Conservation (phyloP, 202 grass and related monocot species). For the Setaria viridis region DNA sequence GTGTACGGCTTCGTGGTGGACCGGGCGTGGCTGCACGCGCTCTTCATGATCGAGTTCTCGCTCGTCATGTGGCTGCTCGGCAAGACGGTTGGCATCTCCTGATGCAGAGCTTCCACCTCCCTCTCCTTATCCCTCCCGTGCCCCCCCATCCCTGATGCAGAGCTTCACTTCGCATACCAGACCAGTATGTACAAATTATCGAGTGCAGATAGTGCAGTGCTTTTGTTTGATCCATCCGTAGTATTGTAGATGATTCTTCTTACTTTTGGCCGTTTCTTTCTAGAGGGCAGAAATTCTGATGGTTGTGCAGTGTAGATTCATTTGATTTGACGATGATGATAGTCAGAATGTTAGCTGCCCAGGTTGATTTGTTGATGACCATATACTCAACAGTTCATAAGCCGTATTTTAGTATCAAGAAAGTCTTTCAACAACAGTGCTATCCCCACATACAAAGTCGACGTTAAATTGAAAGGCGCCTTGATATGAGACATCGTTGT, state of each 20-base stretch:
- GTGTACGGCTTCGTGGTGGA: constrained; percentile 91
- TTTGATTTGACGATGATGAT: background rate
- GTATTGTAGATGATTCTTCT: background rate
- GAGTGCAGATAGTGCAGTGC: background rate
- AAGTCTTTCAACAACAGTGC: no score
- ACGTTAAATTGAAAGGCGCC: no score
- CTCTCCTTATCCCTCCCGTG: background rate
- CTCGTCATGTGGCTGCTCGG: constrained; percentile 92
- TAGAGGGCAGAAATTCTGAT: background rate
- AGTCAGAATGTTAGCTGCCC: background rate
- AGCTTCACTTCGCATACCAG: background rate
- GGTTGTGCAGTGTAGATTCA: background rate
- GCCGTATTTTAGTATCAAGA: no score
- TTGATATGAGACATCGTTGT: no score
- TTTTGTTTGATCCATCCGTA: background rate
- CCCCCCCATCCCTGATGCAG: background rate
- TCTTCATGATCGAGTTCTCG: constrained; percentile 95
- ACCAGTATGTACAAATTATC: constrained; percentile 15
- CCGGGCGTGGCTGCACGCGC: constrained; percentile 80
- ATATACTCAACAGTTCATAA: background rate
- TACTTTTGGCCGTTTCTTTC: background rate
- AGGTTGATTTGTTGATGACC: background rate
- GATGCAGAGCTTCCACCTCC: background rate
- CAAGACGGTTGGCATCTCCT: constrained; percentile 83
- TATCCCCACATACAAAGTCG: no score